Percentiles rank a stretch among this genome's conserved stretches.
phyloP scores from a whole-genome alignment of 148 eudicot genomes.

The Diospyros kaki region DNA sequence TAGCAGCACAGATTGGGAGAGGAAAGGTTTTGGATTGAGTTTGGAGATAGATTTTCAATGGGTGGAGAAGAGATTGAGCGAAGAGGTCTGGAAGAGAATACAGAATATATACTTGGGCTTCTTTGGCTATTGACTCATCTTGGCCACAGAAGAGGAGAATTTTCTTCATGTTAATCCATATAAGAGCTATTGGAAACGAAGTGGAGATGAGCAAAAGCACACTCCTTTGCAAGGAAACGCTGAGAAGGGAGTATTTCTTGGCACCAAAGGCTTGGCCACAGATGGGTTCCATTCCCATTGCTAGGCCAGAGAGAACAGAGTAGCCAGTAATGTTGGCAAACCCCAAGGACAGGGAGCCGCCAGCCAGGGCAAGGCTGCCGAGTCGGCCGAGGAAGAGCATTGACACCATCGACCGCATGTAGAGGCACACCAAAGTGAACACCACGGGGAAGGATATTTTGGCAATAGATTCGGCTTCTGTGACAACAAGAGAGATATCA shows the following conservation, averaged over 20 bases:
- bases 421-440: slow-evolving; percentile 35
- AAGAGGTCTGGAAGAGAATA: slow-evolving; percentile 39
- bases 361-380: slow-evolving; percentile 33
- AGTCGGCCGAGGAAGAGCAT: slow-evolving; percentile 42
- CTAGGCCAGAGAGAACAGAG: slow-evolving; percentile 46
- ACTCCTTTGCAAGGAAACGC: slow-evolving; percentile 37
- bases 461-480: slow-evolving; percentile 31
- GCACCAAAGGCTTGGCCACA: slow-evolving; percentile 55
- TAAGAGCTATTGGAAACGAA: slow-evolving; percentile 30
- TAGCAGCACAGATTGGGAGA: slow-evolving; percentile 34
- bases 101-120: slow-evolving; percentile 38
- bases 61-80: slow-evolving; percentile 40
- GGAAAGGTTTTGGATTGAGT: slow-evolving; percentile 44
- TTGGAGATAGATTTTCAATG: slow-evolving; percentile 37
- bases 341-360: slow-evolving; percentile 41
- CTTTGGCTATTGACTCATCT: slow-evolving; percentile 29
- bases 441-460: slow-evolving; percentile 47
- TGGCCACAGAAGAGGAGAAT: slow-evolving; percentile 34
- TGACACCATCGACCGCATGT: slow-evolving; percentile 43
- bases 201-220: slow-evolving; percentile 24
- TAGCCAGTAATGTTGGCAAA: slow-evolving; percentile 50
- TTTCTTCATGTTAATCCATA: slow-evolving; percentile 37
- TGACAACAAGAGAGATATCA: slow-evolving; percentile 19
- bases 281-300: slow-evolving; percentile 58
- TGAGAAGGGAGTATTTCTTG: slow-evolving; percentile 28